These are phyloP conservation scores for Aethionema arabicum DNA, from an alignment of 345 rosid species.

Conservation along the genomic window DNA sequence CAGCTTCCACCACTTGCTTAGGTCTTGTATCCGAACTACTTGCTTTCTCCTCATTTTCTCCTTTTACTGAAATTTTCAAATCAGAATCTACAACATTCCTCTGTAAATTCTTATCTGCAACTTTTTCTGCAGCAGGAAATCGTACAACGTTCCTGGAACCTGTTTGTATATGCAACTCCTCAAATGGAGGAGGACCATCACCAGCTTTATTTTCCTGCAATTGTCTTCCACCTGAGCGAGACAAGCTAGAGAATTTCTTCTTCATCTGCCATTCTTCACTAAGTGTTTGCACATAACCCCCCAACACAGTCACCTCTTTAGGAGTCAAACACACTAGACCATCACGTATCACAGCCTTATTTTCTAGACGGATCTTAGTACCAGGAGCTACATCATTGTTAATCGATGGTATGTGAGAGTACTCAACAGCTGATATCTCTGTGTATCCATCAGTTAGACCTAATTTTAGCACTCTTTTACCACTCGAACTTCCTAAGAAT, in stretches of 20 bases:
- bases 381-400: constrained; percentile 69
- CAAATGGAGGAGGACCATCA: constrained; percentile 85
- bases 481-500: constrained; percentile 47
- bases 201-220: constrained; percentile 49
- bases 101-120: constrained; percentile 26
- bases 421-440: constrained; percentile 76
- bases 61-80: constrained; percentile 33
- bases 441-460: constrained; percentile 68
- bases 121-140: constrained; percentile 33
- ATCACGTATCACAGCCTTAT: constrained; percentile 55
- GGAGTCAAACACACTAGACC: constrained; percentile 74
- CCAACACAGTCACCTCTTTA: constrained; percentile 59
- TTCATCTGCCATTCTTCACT: constrained; percentile 91
- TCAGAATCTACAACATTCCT: constrained; percentile 36
- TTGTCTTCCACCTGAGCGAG: constrained; percentile 53
- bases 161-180: constrained; percentile 63
- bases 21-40: constrained; percentile 58
- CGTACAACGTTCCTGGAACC: constrained; percentile 38
- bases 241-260: constrained; percentile 56
- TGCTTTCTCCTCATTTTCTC: constrained; percentile 53
- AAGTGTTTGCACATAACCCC: constrained; percentile 80
- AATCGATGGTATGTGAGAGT: constrained; percentile 53
- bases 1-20: constrained; percentile 72
- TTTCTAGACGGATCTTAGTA: constrained; percentile 82
- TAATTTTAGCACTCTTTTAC: constrained; percentile 58